phyloP scores from a whole-genome alignment of 2,329 filamentous ascomycete species.

The Aspergillus caelatus region DNA sequence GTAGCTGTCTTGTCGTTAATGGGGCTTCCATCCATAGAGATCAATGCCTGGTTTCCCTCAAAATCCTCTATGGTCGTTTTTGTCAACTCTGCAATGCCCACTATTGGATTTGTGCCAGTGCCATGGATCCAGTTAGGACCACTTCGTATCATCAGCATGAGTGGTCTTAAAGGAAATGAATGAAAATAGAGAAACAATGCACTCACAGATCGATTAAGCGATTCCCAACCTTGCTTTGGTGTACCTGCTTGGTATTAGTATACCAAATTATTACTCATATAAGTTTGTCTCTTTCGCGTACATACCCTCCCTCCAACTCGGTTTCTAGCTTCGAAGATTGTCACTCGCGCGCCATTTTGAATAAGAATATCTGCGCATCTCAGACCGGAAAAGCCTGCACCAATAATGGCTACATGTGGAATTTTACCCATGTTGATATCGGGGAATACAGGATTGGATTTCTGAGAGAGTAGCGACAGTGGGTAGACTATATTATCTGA shows the following conservation, averaged over 20 bases:
- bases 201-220: constrained; percentile 61
- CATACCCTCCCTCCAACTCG: constrained; percentile 61
- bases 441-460: neutral
- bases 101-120: constrained; percentile 61
- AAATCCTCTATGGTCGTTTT: constrained; percentile 54
- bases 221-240: constrained; percentile 51
- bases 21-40: constrained; percentile 50
- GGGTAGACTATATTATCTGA: neutral
- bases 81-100: constrained; percentile 57
- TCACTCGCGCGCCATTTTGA: constrained; percentile 59
- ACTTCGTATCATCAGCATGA: constrained; percentile 37
- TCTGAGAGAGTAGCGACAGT: neutral
- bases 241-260: constrained; percentile 43
- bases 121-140: constrained; percentile 70
- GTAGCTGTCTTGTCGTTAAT: constrained; percentile 38
- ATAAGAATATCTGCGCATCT: constrained; percentile 62
- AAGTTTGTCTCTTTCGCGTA: constrained; percentile 3
- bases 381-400: constrained; percentile 62
- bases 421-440: constrained; percentile 36
- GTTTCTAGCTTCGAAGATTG: constrained; percentile 62
- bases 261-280: neutral
- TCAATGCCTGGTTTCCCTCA: constrained; percentile 54
- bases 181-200: no score
- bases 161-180: no score
- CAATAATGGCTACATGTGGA: constrained; percentile 61